Base-by-base conservation (phyloP, 441 rosid species). In the Isatis lusitanica region DNA sequence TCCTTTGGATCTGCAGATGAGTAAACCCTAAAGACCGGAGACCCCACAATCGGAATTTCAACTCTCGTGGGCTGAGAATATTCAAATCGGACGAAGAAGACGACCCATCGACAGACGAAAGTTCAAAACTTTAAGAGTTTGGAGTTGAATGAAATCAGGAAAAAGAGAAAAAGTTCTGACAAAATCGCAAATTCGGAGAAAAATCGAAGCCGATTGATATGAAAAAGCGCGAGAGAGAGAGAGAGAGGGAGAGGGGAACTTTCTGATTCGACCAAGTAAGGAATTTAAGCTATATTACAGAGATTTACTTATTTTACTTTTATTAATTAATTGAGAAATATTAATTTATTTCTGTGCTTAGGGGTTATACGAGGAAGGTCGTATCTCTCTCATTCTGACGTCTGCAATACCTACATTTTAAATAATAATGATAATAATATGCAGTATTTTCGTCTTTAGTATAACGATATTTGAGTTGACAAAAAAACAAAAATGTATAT, bases 311-410 rank as follows among this genome's bases (percentile, higher is more conserved):
- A 7, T 5, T 51, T 50, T 21, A 11, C 6, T 36, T 50, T 56
- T 4, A 31, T 35, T 33, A 74, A 21, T 48, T 30, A 13, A 39
- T 2, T 12, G 13, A 2, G 30, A 53, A 48, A 42, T 9, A 0
- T 68, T 68, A 68, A 5, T 18, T 40, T 26, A 48, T 33, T 33
- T 17, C 61, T 26, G 28, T 58, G 16, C 5, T 66, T 28, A 70
- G 53, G 71, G 71, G 4, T 18, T 76, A 76, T 70, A 70, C 75
- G 75, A 70, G 79, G 79, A 70, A 76, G 79, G 79, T 70, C 28
- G 2, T 38, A 76, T 63, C 66, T 68, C 70, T 63, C 60, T 33
- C 11, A 4, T 9, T 33, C 44, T 51, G 46, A 67, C 74, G 69
- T 51, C 8, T 44, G 18, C 47, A 9, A 58, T 31, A 59, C 44